Evolutionary conservation across 495 filamentous ascomycete genomes (phyloP).

Genomic region (Trichoderma asperelloides): DNA sequence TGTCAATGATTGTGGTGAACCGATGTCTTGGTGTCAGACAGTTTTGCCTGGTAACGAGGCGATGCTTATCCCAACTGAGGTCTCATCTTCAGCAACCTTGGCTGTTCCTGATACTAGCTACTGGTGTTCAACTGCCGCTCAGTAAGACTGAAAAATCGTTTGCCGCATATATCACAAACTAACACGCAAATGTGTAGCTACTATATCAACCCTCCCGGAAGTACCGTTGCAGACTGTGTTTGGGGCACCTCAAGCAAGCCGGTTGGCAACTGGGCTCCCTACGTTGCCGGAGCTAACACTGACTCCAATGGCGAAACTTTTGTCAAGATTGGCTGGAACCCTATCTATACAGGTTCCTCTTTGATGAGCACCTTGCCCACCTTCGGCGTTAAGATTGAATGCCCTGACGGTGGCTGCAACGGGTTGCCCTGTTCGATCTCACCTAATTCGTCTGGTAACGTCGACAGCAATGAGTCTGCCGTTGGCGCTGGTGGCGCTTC

Average conservation of each 20-base stretch:
- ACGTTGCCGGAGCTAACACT: conserved; percentile 70
- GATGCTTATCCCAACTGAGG: conserved; percentile 74
- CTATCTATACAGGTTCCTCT: conserved; percentile 54
- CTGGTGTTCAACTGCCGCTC: conserved; percentile 65
- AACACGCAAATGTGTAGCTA: conserved; percentile 35
- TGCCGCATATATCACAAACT: neutral
- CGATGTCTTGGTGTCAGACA: conserved; percentile 73
- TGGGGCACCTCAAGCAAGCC: conserved; percentile 61
- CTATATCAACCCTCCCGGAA: conserved; percentile 72
- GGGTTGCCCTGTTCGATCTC: conserved; percentile 70
- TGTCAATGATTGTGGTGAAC: conserved; percentile 51
- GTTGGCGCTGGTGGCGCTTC: conserved; percentile 60
- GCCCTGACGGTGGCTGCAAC: conserved; percentile 56
- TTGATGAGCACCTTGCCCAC: conserved; percentile 51
- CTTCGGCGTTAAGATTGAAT: conserved; percentile 66
- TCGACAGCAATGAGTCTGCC: conserved; percentile 50
- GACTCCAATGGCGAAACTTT: conserved; percentile 55
- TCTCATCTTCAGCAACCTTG: conserved; percentile 43
- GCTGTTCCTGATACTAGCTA: conserved; percentile 65
- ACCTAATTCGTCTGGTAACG: conserved; percentile 42
- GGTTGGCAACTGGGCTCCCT: conserved; percentile 73
- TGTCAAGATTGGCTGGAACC: conserved; percentile 74
- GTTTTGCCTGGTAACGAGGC: conserved; percentile 80
- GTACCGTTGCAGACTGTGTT: conserved; percentile 51
- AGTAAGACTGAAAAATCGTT: conserved; percentile 41